A percentile compares a stretch with the other conserved stretches of the same genome.
Conservation (phyloP, 2,329 filamentous ascomycete species). For the Pleochaeta shiraiana region DNA sequence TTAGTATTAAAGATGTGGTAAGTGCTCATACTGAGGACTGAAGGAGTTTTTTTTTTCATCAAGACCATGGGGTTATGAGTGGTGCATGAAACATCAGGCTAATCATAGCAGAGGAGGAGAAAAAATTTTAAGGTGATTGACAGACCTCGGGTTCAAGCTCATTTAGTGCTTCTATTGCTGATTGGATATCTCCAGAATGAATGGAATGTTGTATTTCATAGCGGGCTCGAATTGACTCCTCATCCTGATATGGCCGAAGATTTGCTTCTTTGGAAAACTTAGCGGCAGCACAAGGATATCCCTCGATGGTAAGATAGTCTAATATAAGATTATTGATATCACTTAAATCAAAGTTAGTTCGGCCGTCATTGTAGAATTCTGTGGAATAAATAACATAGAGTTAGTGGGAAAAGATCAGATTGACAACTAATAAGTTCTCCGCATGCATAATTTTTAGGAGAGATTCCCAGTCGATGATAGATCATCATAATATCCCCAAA, state of each 20-base stretch:
- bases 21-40: slow-evolving; percentile 72
- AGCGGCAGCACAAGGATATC: slow-evolving; percentile 77
- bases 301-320: slow-evolving; percentile 92
- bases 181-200: slow-evolving; percentile 63
- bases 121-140: slow-evolving; percentile 7
- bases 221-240: slow-evolving; percentile 50
- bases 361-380: not conserved
- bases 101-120: slow-evolving; percentile 51
- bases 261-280: slow-evolving; percentile 93
- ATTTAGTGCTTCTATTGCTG: slow-evolving; percentile 71
- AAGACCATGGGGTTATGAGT: slow-evolving; percentile 85
- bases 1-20: too few relatives aligned
- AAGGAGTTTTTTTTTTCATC: slow-evolving; percentile 76
- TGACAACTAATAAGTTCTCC: slow-evolving; percentile 71
- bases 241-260: slow-evolving; percentile 48
- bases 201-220: slow-evolving; percentile 73
- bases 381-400: not conserved
- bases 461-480: slow-evolving; percentile 95
- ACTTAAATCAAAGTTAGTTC: slow-evolving; percentile 25
- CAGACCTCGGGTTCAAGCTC: slow-evolving; percentile 80
- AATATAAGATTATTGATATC: slow-evolving; percentile 91
- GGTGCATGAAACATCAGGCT: slow-evolving; percentile 96
- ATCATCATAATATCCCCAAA: too few relatives aligned
- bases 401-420: slow-evolving; percentile 29
- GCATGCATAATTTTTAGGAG: slow-evolving; percentile 78